Conservation (phyloP, 2,329 filamentous ascomycete genomes). For the Aspergillus pseudoglaucus region DNA sequence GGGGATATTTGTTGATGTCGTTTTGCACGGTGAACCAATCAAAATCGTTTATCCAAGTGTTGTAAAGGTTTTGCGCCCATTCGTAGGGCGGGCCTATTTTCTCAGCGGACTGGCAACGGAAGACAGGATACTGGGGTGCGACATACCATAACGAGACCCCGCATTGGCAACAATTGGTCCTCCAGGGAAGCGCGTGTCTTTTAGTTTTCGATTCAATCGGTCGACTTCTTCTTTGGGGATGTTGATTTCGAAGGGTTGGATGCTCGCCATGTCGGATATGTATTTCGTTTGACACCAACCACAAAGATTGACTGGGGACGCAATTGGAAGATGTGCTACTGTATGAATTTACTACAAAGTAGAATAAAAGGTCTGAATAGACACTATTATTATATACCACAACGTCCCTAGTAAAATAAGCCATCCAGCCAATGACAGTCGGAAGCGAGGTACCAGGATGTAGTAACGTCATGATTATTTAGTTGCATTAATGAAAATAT, state of each 20-base stretch:
- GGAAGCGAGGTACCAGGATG: too few species aligned
- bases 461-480: too few species aligned
- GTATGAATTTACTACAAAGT: too few species aligned
- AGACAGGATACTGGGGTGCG: background rate
- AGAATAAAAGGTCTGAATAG: too few species aligned
- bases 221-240: conserved; percentile 4
- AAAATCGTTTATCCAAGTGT: conserved; percentile 2
- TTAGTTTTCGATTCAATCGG: conserved; percentile 3
- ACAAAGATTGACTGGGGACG: too few species aligned
- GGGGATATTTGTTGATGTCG: conserved; percentile 1
- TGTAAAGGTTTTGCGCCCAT: conserved; percentile 3
- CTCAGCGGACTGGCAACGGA: background rate
- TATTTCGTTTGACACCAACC: too few species aligned
- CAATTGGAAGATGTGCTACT: too few species aligned
- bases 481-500: too few species aligned
- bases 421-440: too few species aligned
- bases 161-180: conserved; percentile 4
- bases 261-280: background rate
- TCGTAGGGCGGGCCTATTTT: conserved; percentile 1
- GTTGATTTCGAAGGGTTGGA: conserved; percentile 1
- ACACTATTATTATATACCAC: too few species aligned
- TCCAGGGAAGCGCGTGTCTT: conserved; percentile 5
- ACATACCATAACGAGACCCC: conserved; percentile 1
- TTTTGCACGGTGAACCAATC: conserved; percentile 2
- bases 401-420: too few species aligned